phyloP scores from a whole-genome alignment of 495 filamentous ascomycete genomes.

The Aspergillus coremiiformis region DNA sequence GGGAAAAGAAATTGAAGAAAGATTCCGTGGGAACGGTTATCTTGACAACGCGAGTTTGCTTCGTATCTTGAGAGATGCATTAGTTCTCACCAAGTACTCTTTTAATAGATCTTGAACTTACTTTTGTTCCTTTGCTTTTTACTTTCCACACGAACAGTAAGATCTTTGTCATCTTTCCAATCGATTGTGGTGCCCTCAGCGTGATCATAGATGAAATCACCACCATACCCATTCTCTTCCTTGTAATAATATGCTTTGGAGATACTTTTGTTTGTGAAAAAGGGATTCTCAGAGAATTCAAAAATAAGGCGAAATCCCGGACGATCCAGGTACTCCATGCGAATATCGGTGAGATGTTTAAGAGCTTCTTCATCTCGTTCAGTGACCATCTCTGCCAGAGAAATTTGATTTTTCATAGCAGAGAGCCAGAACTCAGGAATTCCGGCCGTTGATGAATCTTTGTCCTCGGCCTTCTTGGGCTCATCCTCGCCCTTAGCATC shows the following conservation, averaged over 20 bases:
- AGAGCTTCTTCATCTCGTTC: constrained; percentile 92
- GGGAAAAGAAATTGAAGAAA: constrained; percentile 99
- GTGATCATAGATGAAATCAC: constrained; percentile 99
- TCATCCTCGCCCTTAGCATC: constrained; percentile 44
- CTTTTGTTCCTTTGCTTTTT: constrained; percentile 99
- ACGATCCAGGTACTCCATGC: constrained; percentile 97
- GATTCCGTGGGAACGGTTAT: constrained; percentile 97
- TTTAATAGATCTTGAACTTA: constrained; percentile 38
- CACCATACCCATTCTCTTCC: constrained; percentile 95
- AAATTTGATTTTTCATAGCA: constrained; percentile 98
- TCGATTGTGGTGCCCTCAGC: constrained; percentile 97
- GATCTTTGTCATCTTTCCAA: constrained; percentile 88
- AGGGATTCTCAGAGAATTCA: constrained; percentile 89
- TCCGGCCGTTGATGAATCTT: constrained; percentile 54
- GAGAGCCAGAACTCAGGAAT: constrained; percentile 99
- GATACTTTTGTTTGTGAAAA: constrained; percentile 93
- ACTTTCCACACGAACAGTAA: constrained; percentile 90
- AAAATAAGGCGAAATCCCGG: constrained; percentile 98
- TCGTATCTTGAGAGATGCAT: constrained; percentile 62
- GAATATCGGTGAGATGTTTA: constrained; percentile 85
- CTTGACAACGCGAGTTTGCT: constrained; percentile 98
- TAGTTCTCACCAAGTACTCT: background rate
- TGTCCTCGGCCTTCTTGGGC: constrained; percentile 41
- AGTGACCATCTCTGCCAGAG: constrained; percentile 95
- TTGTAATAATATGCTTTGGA: constrained; percentile 99